Evolutionary conservation across 2,329 filamentous ascomycete species (phyloP).

Genomic region (Laburnicola sp.): DNA sequence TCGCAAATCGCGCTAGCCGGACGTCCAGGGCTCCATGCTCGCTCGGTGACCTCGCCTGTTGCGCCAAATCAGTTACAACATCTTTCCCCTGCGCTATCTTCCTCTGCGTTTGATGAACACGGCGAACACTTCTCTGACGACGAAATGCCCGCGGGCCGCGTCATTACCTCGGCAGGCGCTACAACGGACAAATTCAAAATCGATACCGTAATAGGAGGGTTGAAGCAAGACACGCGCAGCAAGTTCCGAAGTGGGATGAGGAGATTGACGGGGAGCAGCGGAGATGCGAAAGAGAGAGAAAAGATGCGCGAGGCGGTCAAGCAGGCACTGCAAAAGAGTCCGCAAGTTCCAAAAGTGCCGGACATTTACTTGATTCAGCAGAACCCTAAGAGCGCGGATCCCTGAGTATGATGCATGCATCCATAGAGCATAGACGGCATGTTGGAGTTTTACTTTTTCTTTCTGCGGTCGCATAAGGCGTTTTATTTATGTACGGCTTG

Average conservation of each 20-base stretch:
- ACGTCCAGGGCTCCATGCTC: conserved; percentile 72
- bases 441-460: neutral
- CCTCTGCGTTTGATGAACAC: conserved; percentile 75
- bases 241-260: conserved; percentile 60
- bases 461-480: neutral
- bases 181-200: conserved; percentile 32
- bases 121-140: conserved; percentile 79
- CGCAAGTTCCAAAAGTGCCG: conserved; percentile 54
- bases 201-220: conserved; percentile 61
- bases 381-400: conserved; percentile 43
- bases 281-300: conserved; percentile 46
- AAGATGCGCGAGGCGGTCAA: conserved; percentile 44
- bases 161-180: conserved; percentile 13
- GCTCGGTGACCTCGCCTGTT: conserved; percentile 81
- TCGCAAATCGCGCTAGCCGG: conserved; percentile 21
- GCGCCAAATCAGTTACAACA: conserved; percentile 53
- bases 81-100: conserved; percentile 55
- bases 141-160: conserved; percentile 59
- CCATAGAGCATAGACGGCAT: neutral
- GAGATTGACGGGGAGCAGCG: conserved; percentile 62
- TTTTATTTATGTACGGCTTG: neutral
- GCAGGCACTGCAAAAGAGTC: conserved; percentile 46
- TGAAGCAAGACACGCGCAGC: conserved; percentile 57
- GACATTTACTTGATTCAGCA: conserved; percentile 45
- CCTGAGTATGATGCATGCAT: conserved; percentile 14